Evolutionary conservation across 345 rosid genomes (phyloP), one percentile per base, ranked within the genome.

Genomic region (Moringa oleifera): DNA sequence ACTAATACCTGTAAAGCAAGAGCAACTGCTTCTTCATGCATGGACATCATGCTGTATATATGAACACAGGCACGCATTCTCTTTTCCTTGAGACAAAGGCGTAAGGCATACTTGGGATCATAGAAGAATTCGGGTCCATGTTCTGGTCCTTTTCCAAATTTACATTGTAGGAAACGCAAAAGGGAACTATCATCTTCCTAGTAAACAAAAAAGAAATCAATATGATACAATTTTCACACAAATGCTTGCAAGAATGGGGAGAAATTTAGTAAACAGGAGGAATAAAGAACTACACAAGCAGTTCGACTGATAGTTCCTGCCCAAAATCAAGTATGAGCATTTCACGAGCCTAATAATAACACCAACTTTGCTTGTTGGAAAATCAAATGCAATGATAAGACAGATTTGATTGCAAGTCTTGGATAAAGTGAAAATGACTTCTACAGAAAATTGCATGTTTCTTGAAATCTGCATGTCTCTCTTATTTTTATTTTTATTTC

Each of bases 1-100:
- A 59, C 7, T 25, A 49, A 75, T 55, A 94, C 99, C 99, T 90
- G 95, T 64, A 94, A 77, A 78, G 99, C 97, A 70, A 94, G 95
- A 59, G 95, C 97, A 82, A 90, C 97, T 57, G 99, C 99, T 78
- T 94, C 99, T 84, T 94, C 99, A 69, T 90, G 93, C 97, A 90
- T 94, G 70, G 91, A 82, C 99, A 94, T 94, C 99, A 94, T 90
- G 79, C 97, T 85, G 72, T 94, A 94, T 80, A 90, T 88, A 75
- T 88, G 97, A 64, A 94, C 89, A 66, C 99, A 94, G 53, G 99
- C 97, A 58, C 96, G 96, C 84, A 83, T 85, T 77, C 97, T 79
- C 79, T 80, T 94, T 80, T 85, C 93, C 77, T 90, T 94, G 70
- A 94, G 99, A 73, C 97, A 94, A 51, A 90, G 89, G 50, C 95